Evolutionary conservation across 2,329 filamentous ascomycete genomes (phyloP).

Genomic region (Aspergillus arachidicola): DNA sequence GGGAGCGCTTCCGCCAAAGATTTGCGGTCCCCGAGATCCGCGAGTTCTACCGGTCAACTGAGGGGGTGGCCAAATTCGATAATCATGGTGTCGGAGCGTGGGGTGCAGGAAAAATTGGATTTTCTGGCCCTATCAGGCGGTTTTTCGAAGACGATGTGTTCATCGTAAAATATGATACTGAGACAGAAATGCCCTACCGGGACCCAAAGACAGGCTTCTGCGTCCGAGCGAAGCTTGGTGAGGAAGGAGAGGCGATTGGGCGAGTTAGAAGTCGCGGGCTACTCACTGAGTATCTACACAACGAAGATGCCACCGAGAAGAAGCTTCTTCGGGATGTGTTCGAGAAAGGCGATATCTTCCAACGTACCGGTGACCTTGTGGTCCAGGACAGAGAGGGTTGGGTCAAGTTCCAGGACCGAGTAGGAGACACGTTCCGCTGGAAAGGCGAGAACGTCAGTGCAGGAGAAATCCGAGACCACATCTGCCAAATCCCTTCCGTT

Average conservation of each 20-base stretch:
- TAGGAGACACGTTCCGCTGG: slow-evolving; percentile 43
- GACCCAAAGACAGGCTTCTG: slow-evolving; percentile 51
- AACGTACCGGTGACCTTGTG: slow-evolving; percentile 50
- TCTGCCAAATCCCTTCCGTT: slow-evolving; percentile 44
- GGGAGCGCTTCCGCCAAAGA: slow-evolving; percentile 49
- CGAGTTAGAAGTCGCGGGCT: slow-evolving; percentile 43
- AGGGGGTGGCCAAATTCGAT: slow-evolving; percentile 50
- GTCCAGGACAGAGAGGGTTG: slow-evolving; percentile 45
- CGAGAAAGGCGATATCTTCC: slow-evolving; percentile 49
- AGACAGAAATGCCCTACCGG: slow-evolving; percentile 45
- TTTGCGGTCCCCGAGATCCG: slow-evolving; percentile 50
- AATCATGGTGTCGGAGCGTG: slow-evolving; percentile 46
- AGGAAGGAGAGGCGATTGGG: slow-evolving; percentile 51
- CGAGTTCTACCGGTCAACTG: slow-evolving; percentile 53
- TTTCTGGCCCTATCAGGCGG: slow-evolving; percentile 44
- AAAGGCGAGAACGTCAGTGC: slow-evolving; percentile 53
- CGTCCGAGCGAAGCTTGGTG: slow-evolving; percentile 36
- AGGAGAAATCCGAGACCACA: slow-evolving; percentile 49
- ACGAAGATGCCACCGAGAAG: slow-evolving; percentile 46
- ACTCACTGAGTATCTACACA: slow-evolving; percentile 47
- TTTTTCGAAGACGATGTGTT: slow-evolving; percentile 46
- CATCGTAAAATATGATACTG: slow-evolving; percentile 46
- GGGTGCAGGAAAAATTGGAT: slow-evolving; percentile 49
- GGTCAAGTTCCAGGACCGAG: slow-evolving; percentile 50
- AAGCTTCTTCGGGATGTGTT: slow-evolving; percentile 50